Base-by-base conservation (phyloP, 1,284 basidiomycete species). In the Apiotrichum gracile region DNA sequence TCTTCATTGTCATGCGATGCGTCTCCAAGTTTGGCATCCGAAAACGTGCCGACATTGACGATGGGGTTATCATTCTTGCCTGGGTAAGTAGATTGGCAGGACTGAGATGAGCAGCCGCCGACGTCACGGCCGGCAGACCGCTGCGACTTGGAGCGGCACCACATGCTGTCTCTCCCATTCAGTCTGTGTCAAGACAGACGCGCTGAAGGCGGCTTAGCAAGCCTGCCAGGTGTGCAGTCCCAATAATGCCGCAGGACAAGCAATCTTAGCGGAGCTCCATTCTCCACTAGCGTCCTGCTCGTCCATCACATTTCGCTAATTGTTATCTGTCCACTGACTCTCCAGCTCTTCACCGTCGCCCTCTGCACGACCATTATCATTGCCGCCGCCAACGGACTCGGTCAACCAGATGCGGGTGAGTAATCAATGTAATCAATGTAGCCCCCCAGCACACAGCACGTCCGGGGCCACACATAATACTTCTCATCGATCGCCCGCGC, bases 21-120 rank as follows among this genome's bases (percentile, higher is more conserved):
- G 48, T 70, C 19, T 74, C 72, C 34, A 75, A 73, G 60, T 67
- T 67, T 49, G 62, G 62, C 29, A 64, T 74, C n/a, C 63, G 65
- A n/a, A 60, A 61, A 48, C 64, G 63, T 38, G 43, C 57, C 19
- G 68, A 63, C 34, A 52, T 55, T 43, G 73, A 73, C 52, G 73
- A 75, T 55, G 63, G 54, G 29, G 57, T 72, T 22, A 66, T 69
- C 2, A 57, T 73, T 12, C 21, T 73, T 5, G 68, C 69, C 37
- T 75, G 73, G 71, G 68, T 73, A 51, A 61, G 69, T 63, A 17
- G 37, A 16, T 25, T 27, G 24, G 13, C 13, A 3, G 37, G 37
- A 38, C 13, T n/a, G 17, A 10, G n/a, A 21, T 19, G 37, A 2
- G 19, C n/a, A 41, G 14, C 47, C 38, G 35, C 35, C 41, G 24